Base-by-base conservation (phyloP, 2,329 filamentous ascomycete species). In the Cucurbitaria berberidis region DNA sequence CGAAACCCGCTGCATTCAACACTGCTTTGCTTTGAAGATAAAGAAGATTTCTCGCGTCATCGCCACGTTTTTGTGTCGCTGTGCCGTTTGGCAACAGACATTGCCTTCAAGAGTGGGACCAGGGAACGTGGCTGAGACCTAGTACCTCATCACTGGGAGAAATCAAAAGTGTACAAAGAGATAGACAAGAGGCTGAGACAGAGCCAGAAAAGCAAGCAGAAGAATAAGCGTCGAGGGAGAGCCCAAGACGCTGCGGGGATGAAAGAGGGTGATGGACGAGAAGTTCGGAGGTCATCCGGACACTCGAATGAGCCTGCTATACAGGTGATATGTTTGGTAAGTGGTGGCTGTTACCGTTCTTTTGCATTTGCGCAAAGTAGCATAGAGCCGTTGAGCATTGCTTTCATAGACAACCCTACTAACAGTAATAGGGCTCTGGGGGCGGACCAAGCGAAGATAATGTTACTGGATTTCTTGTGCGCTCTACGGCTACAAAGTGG, bases 401-500 rank as follows among this genome's bases (percentile, higher is more conserved):
- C 19, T 38, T 22, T 15, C 13, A 34, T 30, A 34, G 30, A 34
- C 5, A 16, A 19, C n/a, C 32, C 39, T 24, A 42, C 63, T 68
- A 34, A 67, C 46, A 30, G n/a, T 8, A 39, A 32, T 55, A 96
- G 92, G 95, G 95, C 60, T 86, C 91, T 40, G 91, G 91, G 45
- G 95, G 95, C 53, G 95, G 95, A 46, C 95, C 95, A 27, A 84
- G 86, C 67, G 95, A 99, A 81, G 88, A 91, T 74, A 95, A 93
- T 73, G 89, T 91, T 21, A 97, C 93, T 0, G 91, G 92, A 2
- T 86, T 98, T 52, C 84, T 99, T 18, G 90, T 98, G 41, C 89
- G 93, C 41, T 93, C 93, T 4, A 82, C 89, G 9, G 84, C 87
- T 26, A 85, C 89, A 46, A 84, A 87, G 57, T 99, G 95, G 95